Percentiles rank a stretch among this genome's conserved stretches.
phyloP scores from a whole-genome alignment of 768 basidiomycete genomes.

The Agaricus sinodeliciosus region DNA sequence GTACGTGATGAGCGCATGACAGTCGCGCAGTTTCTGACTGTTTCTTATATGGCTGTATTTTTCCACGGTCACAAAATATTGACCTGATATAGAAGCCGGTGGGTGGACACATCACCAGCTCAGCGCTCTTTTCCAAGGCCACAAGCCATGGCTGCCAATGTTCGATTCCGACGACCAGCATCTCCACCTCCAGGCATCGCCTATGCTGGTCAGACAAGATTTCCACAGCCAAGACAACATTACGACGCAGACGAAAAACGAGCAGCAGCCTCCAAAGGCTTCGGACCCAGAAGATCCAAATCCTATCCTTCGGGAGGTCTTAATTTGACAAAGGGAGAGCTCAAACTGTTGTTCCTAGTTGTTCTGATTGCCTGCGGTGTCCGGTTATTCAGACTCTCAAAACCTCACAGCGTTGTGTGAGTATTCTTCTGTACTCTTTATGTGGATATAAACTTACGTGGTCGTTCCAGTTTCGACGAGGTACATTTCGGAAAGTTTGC shows the following conservation, averaged over 20 bases:
- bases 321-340: conserved; percentile 64
- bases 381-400: conserved; percentile 79
- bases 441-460: conserved; percentile 1
- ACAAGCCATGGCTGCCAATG: conserved; percentile 19
- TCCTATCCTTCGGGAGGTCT: conserved; percentile 51
- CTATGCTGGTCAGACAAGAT: conserved; percentile 37
- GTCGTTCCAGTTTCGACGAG: conserved; percentile 76
- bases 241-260: conserved; percentile 71
- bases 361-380: conserved; percentile 70
- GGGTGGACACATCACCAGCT: conserved; percentile 1
- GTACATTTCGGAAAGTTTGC: conserved; percentile 99
- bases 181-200: conserved; percentile 49
- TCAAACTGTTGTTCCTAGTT: conserved; percentile 63
- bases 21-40: no score
- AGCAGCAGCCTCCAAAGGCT: conserved; percentile 62
- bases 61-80: conserved; percentile 5
- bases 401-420: conserved; percentile 90
- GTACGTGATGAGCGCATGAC: no score
- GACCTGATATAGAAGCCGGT: not conserved
- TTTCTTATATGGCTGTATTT: not conserved
- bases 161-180: conserved; percentile 63
- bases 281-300: conserved; percentile 42
- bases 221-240: conserved; percentile 59
- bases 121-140: not conserved
- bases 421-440: conserved; percentile 24